A percentile compares a stretch with the other conserved stretches of the same genome.
These are phyloP conservation scores for Coemansia sp. DNA, from an alignment of 192 early-diverging fungal genomes.

Conservation along the genomic window DNA sequence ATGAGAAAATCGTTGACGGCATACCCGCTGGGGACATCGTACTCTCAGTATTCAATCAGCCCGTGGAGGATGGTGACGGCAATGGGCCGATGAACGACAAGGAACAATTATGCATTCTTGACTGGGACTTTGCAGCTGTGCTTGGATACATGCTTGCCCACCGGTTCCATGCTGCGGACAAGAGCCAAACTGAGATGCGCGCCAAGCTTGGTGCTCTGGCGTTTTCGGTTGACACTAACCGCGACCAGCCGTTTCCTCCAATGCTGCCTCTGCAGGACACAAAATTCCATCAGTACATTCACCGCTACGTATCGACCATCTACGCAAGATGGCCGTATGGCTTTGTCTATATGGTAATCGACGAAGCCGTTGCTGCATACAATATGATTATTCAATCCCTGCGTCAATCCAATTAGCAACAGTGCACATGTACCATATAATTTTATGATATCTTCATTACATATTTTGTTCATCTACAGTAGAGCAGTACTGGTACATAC, in stretches of 20 bases:
- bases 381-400: constrained; percentile 37
- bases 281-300: constrained; percentile 29
- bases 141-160: constrained; percentile 36
- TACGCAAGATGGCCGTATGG: constrained; percentile 40
- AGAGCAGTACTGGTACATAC: no score
- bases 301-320: constrained; percentile 15
- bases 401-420: neutral
- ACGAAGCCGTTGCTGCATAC: constrained; percentile 39
- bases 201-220: constrained; percentile 30
- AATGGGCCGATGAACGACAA: constrained; percentile 3
- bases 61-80: neutral
- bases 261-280: constrained; percentile 30
- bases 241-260: constrained; percentile 33
- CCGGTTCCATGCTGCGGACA: constrained; percentile 18
- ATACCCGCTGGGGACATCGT: neutral
- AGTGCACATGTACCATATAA: no score
- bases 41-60: neutral
- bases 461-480: no score
- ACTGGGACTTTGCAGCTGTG: constrained; percentile 51
- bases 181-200: constrained; percentile 16
- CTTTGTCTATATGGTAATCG: constrained; percentile 49
- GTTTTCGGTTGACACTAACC: constrained; percentile 22
- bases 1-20: constrained; percentile 28
- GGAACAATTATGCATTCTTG: constrained; percentile 30
- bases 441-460: no score